These are phyloP conservation scores for Fusarium decemcellulare DNA, from an alignment of 2,329 filamentous ascomycete species.

Conservation along the genomic window DNA sequence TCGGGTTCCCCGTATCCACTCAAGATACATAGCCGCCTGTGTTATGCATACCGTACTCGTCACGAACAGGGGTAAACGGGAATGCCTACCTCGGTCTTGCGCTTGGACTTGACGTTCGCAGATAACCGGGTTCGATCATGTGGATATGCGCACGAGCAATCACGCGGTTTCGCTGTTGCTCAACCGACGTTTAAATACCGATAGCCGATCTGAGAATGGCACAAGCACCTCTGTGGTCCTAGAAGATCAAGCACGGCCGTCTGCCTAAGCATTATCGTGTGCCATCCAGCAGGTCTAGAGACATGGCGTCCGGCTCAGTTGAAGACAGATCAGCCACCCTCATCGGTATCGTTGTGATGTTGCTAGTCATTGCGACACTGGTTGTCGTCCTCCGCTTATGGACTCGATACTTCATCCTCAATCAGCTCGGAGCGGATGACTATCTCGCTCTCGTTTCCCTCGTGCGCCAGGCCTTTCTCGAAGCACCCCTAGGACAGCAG, in stretches of 20 bases:
- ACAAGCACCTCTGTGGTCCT: neutral
- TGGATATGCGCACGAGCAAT: conserved; percentile 1
- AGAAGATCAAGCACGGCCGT: neutral
- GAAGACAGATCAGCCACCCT: conserved; percentile 1
- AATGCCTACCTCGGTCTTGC: neutral
- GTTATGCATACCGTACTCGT: neutral
- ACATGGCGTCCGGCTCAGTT: neutral
- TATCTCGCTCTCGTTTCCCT: neutral
- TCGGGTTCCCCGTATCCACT: conserved; percentile 7
- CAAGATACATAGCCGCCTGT: conserved; percentile 1
- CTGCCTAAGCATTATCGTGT: neutral
- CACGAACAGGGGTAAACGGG: neutral
- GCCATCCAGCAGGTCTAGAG: neutral
- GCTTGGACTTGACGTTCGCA: neutral
- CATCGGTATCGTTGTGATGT: neutral
- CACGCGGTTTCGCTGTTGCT: neutral
- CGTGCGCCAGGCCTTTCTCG: neutral
- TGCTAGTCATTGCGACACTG: neutral
- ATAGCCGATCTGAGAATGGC: neutral
- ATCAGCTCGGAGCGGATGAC: conserved; percentile 1
- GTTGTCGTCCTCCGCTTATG: neutral
- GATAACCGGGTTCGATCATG: neutral
- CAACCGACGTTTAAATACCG: neutral
- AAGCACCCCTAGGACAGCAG: neutral
- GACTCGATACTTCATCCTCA: conserved; percentile 2